Evolutionary conservation across 345 rosid species (phyloP), one percentile per base, ranked within the genome.

Genomic region (Pugionium dolabratum): DNA sequence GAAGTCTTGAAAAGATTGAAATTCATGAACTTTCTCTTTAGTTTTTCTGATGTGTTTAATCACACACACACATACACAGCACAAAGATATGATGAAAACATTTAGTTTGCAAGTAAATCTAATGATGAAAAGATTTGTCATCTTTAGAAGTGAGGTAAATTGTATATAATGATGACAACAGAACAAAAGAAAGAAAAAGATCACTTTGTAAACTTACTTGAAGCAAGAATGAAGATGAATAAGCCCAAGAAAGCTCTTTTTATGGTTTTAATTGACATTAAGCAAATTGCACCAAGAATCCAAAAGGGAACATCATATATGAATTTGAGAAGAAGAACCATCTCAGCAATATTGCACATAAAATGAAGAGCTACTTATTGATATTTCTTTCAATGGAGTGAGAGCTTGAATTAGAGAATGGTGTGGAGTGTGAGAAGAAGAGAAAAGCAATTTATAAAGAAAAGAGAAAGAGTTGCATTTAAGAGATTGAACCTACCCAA

Each of bases 221-320:
- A 54, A 30, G 90, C 88, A 72, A 88, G 51, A 68, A 66, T 62
- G 78, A 84, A 81, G 66, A 85, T 75, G 76, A 79, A 56, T 7
- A 78, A 76, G 52, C 83, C 86, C 71, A 69, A 66, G 29, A 81
- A 29, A 53, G 58, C 70, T 61, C 41, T 76, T 40, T 69, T 85
- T 25, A 81, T 26, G 3, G 62, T 37, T 37, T 34, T 59, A 1
- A 42, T 54, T 29, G 64, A 42, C 4, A 77, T 42, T 54, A 69
- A 50, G 31, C 53, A 67, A 61, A 79, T 46, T 9, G 59, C 35
- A 1, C 52, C 71, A 56, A 66, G 55, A 76, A 60, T 45, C 75
- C 74, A 62, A 30, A 62, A 60, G 45, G 75, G 67, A 68, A 66
- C 65, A 28, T 34, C 72, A 9, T 42, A 47, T 52, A 66, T 72